phyloP scores from a whole-genome alignment of 1,139 yeast genomes.

The Zygosaccharomyces pseudobailii region DNA sequence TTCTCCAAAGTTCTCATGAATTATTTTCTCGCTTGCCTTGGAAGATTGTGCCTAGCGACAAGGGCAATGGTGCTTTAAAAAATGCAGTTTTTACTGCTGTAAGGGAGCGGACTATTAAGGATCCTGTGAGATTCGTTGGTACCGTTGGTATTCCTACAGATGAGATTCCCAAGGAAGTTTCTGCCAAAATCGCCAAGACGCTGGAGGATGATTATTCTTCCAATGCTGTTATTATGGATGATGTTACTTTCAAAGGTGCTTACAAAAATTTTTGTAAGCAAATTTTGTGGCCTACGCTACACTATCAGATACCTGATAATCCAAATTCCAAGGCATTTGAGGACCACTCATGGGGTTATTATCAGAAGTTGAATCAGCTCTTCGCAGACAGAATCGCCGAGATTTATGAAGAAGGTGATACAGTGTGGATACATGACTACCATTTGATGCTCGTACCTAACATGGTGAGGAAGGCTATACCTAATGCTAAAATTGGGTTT shows the following conservation, averaged over 20 bases:
- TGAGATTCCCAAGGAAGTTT: constrained; percentile 56
- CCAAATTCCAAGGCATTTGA: constrained; percentile 93
- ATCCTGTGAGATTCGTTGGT: constrained; percentile 72
- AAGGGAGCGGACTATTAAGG: constrained; percentile 43
- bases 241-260: constrained; percentile 80
- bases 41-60: constrained; percentile 61
- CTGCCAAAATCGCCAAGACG: constrained; percentile 43
- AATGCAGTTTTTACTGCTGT: constrained; percentile 74
- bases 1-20: constrained; percentile 44
- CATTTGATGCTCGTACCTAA: constrained; percentile 82
- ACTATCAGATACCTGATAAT: constrained; percentile 93
- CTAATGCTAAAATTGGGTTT: constrained; percentile 84
- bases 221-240: constrained; percentile 68
- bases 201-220: constrained; percentile 50
- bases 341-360: constrained; percentile 90
- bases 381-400: constrained; percentile 74
- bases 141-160: constrained; percentile 90
- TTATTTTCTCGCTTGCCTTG: constrained; percentile 73
- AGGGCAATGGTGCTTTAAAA: constrained; percentile 83
- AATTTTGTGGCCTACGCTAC: constrained; percentile 94
- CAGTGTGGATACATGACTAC: constrained; percentile 91
- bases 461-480: constrained; percentile 72
- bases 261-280: constrained; percentile 88
- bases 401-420: constrained; percentile 61
- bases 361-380: constrained; percentile 66